Base-by-base conservation (phyloP, 352 stramenopile genomes). In the Phytophthora chlamydospora region DNA sequence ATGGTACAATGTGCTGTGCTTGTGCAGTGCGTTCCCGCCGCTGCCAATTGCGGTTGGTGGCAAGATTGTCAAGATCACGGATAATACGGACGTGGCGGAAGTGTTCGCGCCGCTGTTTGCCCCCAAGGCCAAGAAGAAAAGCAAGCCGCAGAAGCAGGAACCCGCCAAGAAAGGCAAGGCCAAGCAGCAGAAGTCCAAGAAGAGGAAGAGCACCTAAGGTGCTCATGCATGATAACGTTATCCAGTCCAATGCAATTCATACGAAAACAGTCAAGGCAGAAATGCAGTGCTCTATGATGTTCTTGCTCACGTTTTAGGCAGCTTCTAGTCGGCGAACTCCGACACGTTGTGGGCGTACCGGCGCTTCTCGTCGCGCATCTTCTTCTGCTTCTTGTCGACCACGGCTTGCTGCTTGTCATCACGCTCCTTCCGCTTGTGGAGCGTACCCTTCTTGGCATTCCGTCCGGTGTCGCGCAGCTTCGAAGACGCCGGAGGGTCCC, bases 341-440 rank as follows among this genome's bases (percentile, higher is more conserved):
- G 83, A 91, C 6, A 95, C 78, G 33, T 93, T 66, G 44, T 90
- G 80, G 42, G 75, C 73, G 67, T 85, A 90, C 24, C 78, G 74
- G 44, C 83, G 86, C 54, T 91, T 83, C 40, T 81, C 67, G 41
- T 83, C 65, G 55, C 72, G 73, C 46, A 86, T 49, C 43, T 83
- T 80, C 67, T 91, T 91, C 40, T 75, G 60, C 58, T 83, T 85
- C 54, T 84, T 76, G n/a, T 58, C 71, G 11, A 80, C 35, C 24
- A 84, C 60, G 34, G 75, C 58, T 42, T 84, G 68, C 38, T 85
- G 68, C 61, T 90, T 89, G n/a, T 92, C 80, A 27, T 94, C 78
- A 40, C 75, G 76, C 6, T 88, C 81, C 68, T 93, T 93, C 50
- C 87, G 83, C 59, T 95, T 95, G 36, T 91, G 80, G 11, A 95